Base-by-base conservation (phyloP, 2,329 filamentous ascomycete species). In the Eurotiales sp. region DNA sequence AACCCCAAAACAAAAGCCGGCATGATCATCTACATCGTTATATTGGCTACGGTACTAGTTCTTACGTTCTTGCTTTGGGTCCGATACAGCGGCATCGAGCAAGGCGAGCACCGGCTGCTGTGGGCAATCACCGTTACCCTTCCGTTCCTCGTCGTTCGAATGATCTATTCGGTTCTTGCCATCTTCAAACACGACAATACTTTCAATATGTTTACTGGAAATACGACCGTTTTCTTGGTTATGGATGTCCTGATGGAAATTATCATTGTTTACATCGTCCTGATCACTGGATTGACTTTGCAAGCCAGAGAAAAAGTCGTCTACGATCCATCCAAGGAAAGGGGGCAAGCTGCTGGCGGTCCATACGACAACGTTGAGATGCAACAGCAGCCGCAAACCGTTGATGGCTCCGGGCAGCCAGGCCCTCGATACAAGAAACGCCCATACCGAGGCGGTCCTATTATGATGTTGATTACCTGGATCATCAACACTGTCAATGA, bases 1-100 rank as follows among this genome's bases (percentile, higher is more conserved):
- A 68, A 66, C 22, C 61, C 58, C 3, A 58, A 72, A 32, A 69
- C 67, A 49, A 72, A 77, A 59, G 71, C 65, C 10, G 73, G 73
- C 30, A 64, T 75, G 22, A 63, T 64, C 2, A 64, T 79, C n/a
- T 67, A 66, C 43, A 30, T 67, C 11, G 41, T 62, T 34, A 53
- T 62, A 12, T 67, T 64, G 22, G 36, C 64, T 2, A 45, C 61
- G 8, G 52, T 60, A 2, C 46, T 72, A 29, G 63, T 75, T 23
- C 61, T 64, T 1, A 63, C 78, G 0, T 17, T 65, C 22, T 50
- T 59, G 19, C 59, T 62, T 4, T 54, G 60, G 36, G 57, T 53
- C n/a, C 59, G 60, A 14, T 49, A 61, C 23, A 46, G 53, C 4
- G 59, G 58, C 27, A 57, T 67, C 1, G 59, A 58, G 4, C 19